phyloP scores from a whole-genome alignment of 805 yeast species.

The Metschnikowia reukaufii region DNA sequence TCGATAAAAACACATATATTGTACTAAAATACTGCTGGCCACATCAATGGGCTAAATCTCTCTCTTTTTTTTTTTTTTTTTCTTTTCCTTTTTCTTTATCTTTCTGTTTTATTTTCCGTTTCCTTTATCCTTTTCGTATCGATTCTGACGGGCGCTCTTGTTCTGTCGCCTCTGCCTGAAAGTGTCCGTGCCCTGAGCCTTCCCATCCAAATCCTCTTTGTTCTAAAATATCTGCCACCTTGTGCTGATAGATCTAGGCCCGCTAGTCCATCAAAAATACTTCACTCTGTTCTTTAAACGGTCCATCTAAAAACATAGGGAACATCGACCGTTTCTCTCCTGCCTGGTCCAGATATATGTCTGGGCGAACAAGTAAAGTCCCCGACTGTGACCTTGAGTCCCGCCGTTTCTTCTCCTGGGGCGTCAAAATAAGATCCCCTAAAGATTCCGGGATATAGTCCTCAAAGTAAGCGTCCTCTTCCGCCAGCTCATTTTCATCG shows the following conservation, averaged over 20 bases:
- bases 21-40: background rate
- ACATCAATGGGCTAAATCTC: background rate
- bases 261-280: slow-evolving; percentile 10
- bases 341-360: slow-evolving; percentile 1
- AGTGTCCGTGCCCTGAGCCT: background rate
- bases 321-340: background rate
- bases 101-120: background rate
- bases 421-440: slow-evolving; percentile 73
- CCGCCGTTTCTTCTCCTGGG: slow-evolving; percentile 69
- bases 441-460: slow-evolving; percentile 82
- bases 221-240: too few species aligned
- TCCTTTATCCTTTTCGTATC: background rate
- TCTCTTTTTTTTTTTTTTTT: background rate
- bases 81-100: background rate
- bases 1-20: background rate
- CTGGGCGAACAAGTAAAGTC: slow-evolving; percentile 30
- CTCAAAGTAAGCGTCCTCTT: slow-evolving; percentile 50
- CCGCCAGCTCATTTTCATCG: slow-evolving; percentile 24
- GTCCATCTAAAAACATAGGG: slow-evolving; percentile 1
- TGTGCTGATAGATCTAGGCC: background rate
- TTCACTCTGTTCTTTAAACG: background rate
- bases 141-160: background rate
- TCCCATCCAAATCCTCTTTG: background rate
- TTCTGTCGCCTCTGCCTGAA: too few species aligned
- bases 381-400: slow-evolving; percentile 60